A percentile compares a stretch with the other conserved stretches of the same genome.
Evolutionary conservation across 1,284 basidiomycete species (phyloP).

Genomic region (Albatrellus sp.): DNA sequence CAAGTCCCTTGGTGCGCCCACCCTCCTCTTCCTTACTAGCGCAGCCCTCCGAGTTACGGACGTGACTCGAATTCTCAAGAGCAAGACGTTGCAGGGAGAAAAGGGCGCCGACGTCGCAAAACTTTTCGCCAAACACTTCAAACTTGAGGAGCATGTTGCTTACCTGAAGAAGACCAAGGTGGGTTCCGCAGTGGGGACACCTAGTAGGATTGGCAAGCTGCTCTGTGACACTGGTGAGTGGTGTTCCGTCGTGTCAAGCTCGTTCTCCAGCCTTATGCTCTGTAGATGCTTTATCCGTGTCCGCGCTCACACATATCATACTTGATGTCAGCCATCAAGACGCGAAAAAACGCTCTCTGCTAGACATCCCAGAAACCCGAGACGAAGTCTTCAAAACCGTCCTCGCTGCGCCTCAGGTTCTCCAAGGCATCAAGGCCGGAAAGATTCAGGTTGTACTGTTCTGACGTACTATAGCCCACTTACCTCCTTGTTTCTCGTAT

Average conservation of each 20-base stretch:
- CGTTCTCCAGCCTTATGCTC: constrained; percentile 3
- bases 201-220: constrained; percentile 70
- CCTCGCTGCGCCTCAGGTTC: constrained; percentile 46
- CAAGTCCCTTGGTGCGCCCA: constrained; percentile 65
- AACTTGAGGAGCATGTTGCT: constrained; percentile 65
- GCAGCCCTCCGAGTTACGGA: constrained; percentile 74
- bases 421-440: constrained; percentile 52
- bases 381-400: constrained; percentile 71
- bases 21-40: constrained; percentile 61
- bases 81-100: constrained; percentile 54
- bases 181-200: constrained; percentile 71
- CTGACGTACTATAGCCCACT: constrained; percentile 20
- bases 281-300: constrained; percentile 54
- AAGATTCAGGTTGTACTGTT: constrained; percentile 69
- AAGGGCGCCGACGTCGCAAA: constrained; percentile 79
- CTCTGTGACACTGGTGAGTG: constrained; percentile 60
- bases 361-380: constrained; percentile 75
- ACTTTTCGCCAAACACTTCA: constrained; percentile 79
- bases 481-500: constrained; percentile 5
- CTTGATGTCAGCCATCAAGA: constrained; percentile 63
- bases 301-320: constrained; percentile 71
- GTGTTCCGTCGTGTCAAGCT: neutral
- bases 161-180: constrained; percentile 68
- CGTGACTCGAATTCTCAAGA: constrained; percentile 58
- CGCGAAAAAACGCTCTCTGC: constrained; percentile 57